phyloP scores from a whole-genome alignment of 2,329 filamentous ascomycete genomes.

The Dactylellina drechsleri region DNA sequence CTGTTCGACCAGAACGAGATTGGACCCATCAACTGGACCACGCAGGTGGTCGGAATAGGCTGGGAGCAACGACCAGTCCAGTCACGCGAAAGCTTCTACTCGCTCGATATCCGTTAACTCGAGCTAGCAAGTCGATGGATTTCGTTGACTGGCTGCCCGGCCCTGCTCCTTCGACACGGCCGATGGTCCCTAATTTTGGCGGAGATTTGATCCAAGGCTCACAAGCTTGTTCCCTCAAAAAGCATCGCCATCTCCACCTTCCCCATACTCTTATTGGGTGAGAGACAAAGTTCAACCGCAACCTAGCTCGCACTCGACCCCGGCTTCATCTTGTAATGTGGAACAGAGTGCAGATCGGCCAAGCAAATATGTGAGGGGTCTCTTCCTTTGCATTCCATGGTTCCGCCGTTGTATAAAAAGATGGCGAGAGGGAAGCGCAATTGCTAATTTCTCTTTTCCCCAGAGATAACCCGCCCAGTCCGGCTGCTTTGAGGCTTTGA shows the following conservation, averaged over 20 bases:
- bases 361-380: conserved; percentile 29
- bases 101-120: conserved; percentile 21
- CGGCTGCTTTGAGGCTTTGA: conserved; percentile 49
- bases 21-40: conserved; percentile 38
- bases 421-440: background rate
- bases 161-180: conserved; percentile 16
- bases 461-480: conserved; percentile 31
- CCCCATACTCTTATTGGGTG: conserved; percentile 39
- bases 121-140: too few species aligned
- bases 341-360: conserved; percentile 40
- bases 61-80: conserved; percentile 17
- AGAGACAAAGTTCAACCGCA: conserved; percentile 22
- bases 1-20: conserved; percentile 1
- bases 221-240: conserved; percentile 23
- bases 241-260: conserved; percentile 32
- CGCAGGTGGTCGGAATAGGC: conserved; percentile 32
- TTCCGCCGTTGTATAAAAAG: conserved; percentile 13
- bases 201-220: conserved; percentile 49
- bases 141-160: background rate
- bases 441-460: conserved; percentile 23
- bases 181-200: conserved; percentile 46
- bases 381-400: conserved; percentile 21
- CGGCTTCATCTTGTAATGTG: conserved; percentile 25
- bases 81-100: conserved; percentile 35
- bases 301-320: conserved; percentile 10